Conservation (phyloP, 306 rosid species). For the Castanea crenata region DNA sequence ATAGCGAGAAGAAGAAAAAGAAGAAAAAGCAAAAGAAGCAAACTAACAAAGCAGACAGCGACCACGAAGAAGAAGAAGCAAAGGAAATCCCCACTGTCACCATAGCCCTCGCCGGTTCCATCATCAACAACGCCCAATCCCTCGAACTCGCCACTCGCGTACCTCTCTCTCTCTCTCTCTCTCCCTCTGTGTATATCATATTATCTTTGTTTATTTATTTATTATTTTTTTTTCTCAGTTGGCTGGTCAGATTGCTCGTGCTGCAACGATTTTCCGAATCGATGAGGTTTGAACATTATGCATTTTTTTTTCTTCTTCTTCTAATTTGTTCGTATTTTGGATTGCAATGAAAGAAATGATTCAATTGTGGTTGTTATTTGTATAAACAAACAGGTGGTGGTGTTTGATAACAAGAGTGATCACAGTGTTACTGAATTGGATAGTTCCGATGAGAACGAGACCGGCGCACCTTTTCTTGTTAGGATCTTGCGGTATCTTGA, state of each 20-base stretch:
- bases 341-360: no score
- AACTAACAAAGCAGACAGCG: slow-evolving; percentile 14
- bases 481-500: slow-evolving; percentile 82
- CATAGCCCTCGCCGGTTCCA: slow-evolving; percentile 89
- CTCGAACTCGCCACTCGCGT: slow-evolving; percentile 91
- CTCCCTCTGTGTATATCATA: background rate
- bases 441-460: slow-evolving; percentile 65
- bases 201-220: background rate
- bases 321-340: no score
- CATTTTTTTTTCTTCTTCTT: no score
- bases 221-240: slow-evolving; percentile 42
- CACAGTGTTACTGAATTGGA: slow-evolving; percentile 8
- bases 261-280: slow-evolving; percentile 89
- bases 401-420: slow-evolving; percentile 64
- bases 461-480: slow-evolving; percentile 73
- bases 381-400: slow-evolving; percentile 55
- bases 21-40: slow-evolving; percentile 39
- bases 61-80: slow-evolving; percentile 3
- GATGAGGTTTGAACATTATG: slow-evolving; percentile 59
- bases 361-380: no score
- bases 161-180: background rate
- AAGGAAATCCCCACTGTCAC: slow-evolving; percentile 54
- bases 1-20: background rate
- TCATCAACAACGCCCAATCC: slow-evolving; percentile 84
- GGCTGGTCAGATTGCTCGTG: slow-evolving; percentile 98